Evolutionary conservation across 768 basidiomycete genomes (phyloP), one percentile per base, ranked within the genome.

Genomic region (Pleurotus pulmonarius): DNA sequence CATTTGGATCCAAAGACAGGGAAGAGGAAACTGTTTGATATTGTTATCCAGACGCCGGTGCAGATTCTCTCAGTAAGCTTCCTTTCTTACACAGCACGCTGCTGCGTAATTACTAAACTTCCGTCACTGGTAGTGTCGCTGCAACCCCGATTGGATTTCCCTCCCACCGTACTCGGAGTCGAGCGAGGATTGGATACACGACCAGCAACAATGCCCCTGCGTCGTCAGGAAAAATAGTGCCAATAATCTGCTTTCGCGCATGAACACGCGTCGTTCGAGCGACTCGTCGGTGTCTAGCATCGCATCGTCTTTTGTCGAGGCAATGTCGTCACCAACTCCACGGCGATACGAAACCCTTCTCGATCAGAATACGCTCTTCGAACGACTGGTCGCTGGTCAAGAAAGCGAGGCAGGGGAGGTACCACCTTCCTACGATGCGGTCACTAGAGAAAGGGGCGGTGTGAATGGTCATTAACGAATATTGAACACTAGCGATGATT

Each of bases 1-100:
- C 73, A 77, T 13, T 53, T 85, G 2, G 89, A 91, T 66, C 60
- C 77, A 5, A 87, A 86, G 67, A 75, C 78, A 37, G 88, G 89
- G 37, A 88, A 81, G 70, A 79, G 83, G 60, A 96, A 92, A 72
- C 69, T 91, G 64, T 93, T 88, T 68, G 94, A 94, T 67, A 91
- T 95, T 61, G 83, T 90, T 25, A 82, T 95, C 58, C 88, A 93
- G 67, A 86, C 85, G 0, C 93, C 94, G 0, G 79, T 97, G 38
- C 87, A 91, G 55, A 85, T 98, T 48, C 82, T 97, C 52, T 94
- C 94, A 15, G 91, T 92, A 59, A 74, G 88, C 75, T 49, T 49
- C 37, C 8, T 38, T 41, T 41, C 55, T 49, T 18, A 20, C 34
- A 8, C 25, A 29, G 6, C 2, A 22, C 9, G 46, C 49, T 57